Evolutionary conservation across 768 basidiomycete genomes (phyloP).

Genomic region (Boletus pseudopeckii): DNA sequence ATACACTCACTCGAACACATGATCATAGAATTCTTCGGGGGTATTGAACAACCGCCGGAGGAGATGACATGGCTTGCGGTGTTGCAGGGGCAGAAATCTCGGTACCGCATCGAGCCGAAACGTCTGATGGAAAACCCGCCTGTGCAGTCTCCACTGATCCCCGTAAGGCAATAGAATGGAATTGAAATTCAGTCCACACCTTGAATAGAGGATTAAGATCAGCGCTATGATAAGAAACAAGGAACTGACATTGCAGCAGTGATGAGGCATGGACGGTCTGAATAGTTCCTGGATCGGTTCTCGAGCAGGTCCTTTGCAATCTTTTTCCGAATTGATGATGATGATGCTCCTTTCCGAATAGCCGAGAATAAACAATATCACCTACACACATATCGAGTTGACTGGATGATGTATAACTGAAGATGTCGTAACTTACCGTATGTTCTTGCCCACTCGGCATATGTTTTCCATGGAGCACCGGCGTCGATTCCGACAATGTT

Average conservation of each 20-base stretch:
- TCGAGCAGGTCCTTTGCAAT: slow-evolving; percentile 4
- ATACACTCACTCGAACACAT: too few species aligned
- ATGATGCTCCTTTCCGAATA: slow-evolving; percentile 2
- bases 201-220: neutral
- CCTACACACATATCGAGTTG: neutral
- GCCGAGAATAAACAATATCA: neutral
- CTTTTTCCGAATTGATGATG: too few species aligned
- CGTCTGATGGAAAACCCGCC: slow-evolving; percentile 10
- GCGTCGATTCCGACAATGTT: too few species aligned
- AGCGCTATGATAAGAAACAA: neutral
- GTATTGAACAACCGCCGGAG: neutral
- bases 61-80: slow-evolving; percentile 2
- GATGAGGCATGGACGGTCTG: neutral
- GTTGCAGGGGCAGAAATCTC: neutral
- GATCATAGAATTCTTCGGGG: too few species aligned
- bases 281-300: slow-evolving; percentile 1
- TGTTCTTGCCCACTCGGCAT: too few species aligned
- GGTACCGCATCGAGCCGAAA: neutral
- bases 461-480: too few species aligned
- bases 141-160: slow-evolving; percentile 8
- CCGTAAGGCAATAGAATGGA: neutral
- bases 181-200: neutral
- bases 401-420: neutral
- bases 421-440: neutral
- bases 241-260: neutral